Base-by-base conservation (phyloP, 2,329 filamentous ascomycete genomes). In the Dactylellina haptotyla region DNA sequence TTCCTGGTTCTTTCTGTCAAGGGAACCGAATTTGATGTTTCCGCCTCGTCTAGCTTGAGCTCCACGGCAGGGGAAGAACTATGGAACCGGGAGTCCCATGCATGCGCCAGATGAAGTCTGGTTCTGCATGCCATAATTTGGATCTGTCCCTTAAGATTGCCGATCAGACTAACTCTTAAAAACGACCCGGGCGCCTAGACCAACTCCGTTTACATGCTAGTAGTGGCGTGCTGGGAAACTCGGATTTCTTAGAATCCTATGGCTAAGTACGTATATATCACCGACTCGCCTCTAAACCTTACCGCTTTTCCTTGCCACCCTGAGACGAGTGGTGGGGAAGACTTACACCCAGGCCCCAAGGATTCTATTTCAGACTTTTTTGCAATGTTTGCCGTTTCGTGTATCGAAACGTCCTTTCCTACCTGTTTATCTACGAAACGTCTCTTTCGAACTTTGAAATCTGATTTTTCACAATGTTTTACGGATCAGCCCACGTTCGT, bases 21-120 rank as follows among this genome's bases (percentile, higher is more conserved):
- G 39, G n/a, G 39, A 43, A 43, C 4, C n/a, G 37, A 39, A 26
- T 26, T 41, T 18, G 26, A 28, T 43, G 26, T 48, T 69, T 45
- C 26, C 46, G 48, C 28, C 23, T 57, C 61, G 43, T 50, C 51
- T 25, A 37, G 3, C 34, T 46, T 25, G 34, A 59, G 23, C 53
- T 43, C 16, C 46, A 62, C 41, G 34, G 45, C 43, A 51, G 53
- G 53, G 63, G 45, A 50, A 12, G 14, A 61, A 46, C 37, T 32
- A 34, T 56, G 54, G 64, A 69, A 59, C 64, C 37, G 56, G 64
- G 64, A 62, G 62, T 14, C 46, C 64, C 56, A 69, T 69, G 56
- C 64, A 69, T 61, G 41, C 43, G 46, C 37, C 26, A 62, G 54
- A 43, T 63, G 41, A 58, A 53, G 41, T 64, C 41, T 39, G 34